Percentiles rank a stretch among this genome's conserved stretches.
phyloP scores from a whole-genome alignment of 257 asterid genomes.

The Nicotiana benthamiana region DNA sequence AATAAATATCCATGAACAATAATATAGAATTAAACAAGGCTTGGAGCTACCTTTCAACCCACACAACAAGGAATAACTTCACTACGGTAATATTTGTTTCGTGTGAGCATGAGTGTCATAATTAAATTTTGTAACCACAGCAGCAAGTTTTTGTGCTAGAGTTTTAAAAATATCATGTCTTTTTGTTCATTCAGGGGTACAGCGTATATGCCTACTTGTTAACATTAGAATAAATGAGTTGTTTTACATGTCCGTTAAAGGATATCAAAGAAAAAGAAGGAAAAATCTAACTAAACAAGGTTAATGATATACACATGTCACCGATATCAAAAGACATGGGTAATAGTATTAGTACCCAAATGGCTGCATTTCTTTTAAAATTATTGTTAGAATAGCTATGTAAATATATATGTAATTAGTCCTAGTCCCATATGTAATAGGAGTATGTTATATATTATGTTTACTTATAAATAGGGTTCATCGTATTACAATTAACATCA shows the following conservation, averaged over 20 bases:
- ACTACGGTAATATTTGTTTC: background rate
- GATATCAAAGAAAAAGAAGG: background rate
- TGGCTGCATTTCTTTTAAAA: background rate
- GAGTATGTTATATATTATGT: no score
- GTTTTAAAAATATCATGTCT: background rate
- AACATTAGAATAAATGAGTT: background rate
- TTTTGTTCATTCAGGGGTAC: background rate
- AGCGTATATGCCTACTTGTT: background rate
- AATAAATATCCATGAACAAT: background rate
- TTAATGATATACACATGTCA: background rate
- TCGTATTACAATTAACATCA: no score
- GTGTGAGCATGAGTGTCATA: background rate
- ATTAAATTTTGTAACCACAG: background rate
- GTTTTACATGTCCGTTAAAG: background rate
- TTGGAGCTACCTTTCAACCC: no score
- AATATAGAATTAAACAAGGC: no score
- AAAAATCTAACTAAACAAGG: background rate
- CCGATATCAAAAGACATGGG: background rate
- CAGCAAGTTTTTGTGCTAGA: background rate
- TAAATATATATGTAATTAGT: no score
- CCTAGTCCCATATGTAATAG: no score
- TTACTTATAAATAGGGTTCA: no score
- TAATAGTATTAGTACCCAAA: background rate
- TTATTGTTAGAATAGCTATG: no score
- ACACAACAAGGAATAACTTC: background rate